These are phyloP conservation scores for Cinnamomum micranthum DNA, from an alignment of 164 flowering plant species.

Conservation along the genomic window DNA sequence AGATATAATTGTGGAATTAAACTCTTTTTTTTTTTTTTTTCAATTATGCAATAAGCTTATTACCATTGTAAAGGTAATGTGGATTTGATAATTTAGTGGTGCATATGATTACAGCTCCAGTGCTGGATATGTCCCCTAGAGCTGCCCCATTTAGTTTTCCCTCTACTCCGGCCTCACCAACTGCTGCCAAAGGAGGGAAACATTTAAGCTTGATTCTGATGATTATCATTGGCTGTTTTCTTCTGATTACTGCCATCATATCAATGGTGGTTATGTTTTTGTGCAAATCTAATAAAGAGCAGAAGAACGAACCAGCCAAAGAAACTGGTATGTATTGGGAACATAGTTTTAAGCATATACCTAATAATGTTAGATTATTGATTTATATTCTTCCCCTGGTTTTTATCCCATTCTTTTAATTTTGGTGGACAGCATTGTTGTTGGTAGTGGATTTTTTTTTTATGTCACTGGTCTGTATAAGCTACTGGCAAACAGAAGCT, in stretches of 20 bases:
- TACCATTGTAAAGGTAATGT: not conserved
- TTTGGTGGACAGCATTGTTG: no score
- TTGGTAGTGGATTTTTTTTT: no score
- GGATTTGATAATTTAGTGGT: not conserved
- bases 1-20: not conserved
- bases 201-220: conserved; percentile 49
- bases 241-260: conserved; percentile 42
- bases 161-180: conserved; percentile 25
- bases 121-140: conserved; percentile 39
- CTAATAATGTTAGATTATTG: not conserved
- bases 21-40: no score
- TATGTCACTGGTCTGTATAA: no score
- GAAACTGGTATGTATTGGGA: conserved; percentile 51
- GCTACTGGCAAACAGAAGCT: no score
- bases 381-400: not conserved
- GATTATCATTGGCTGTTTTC: conserved; percentile 53
- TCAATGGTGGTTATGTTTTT: conserved; percentile 45
- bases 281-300: conserved; percentile 33
- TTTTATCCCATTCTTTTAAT: no score
- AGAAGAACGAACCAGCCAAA: conserved; percentile 32
- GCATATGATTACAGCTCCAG: conserved; percentile 50
- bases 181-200: conserved; percentile 27
- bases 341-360: conserved; percentile 2
- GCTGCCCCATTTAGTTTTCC: conserved; percentile 30
- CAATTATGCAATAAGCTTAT: not conserved